Percentiles rank a stretch among this genome's conserved stretches.
Evolutionary conservation across 768 basidiomycete genomes (phyloP).

Genomic region (Gloeostereum incarnatum): DNA sequence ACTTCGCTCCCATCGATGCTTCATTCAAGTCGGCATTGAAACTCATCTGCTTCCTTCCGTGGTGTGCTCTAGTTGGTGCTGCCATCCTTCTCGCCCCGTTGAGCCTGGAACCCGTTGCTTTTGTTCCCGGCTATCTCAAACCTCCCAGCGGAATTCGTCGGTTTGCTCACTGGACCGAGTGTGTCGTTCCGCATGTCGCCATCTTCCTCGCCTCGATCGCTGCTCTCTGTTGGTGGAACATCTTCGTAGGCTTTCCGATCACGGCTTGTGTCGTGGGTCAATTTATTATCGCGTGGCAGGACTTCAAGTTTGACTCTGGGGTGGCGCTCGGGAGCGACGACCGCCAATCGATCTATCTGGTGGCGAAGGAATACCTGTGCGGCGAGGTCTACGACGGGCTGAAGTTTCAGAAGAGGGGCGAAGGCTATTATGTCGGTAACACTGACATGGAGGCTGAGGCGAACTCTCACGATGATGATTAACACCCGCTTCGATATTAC

Average conservation of each 20-base stretch:
- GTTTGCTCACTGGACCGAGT: slow-evolving; percentile 26
- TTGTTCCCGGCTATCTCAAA: slow-evolving; percentile 17
- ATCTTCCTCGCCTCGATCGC: slow-evolving; percentile 19
- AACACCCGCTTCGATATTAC: background rate
- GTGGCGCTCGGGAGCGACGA: background rate
- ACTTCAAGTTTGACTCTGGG: background rate
- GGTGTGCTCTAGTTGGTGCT: background rate
- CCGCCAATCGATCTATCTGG: background rate
- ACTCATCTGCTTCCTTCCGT: background rate
- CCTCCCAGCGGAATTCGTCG: slow-evolving; percentile 22
- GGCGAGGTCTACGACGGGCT: background rate
- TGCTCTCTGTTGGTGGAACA: slow-evolving; percentile 9
- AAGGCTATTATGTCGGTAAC: background rate
- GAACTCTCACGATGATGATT: background rate
- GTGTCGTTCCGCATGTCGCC: slow-evolving; percentile 20
- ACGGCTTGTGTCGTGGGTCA: background rate
- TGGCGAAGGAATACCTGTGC: background rate
- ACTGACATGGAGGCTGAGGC: background rate
- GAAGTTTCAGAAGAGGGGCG: background rate
- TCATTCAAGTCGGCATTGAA: background rate
- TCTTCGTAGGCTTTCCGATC: background rate
- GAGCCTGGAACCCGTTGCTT: slow-evolving; percentile 12
- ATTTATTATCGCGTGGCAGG: background rate
- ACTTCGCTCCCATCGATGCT: background rate
- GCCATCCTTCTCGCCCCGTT: background rate